Percentiles rank a stretch among this genome's conserved stretches.
phyloP scores from a whole-genome alignment of 2,329 filamentous ascomycete genomes.

The Diplodia seriata region DNA sequence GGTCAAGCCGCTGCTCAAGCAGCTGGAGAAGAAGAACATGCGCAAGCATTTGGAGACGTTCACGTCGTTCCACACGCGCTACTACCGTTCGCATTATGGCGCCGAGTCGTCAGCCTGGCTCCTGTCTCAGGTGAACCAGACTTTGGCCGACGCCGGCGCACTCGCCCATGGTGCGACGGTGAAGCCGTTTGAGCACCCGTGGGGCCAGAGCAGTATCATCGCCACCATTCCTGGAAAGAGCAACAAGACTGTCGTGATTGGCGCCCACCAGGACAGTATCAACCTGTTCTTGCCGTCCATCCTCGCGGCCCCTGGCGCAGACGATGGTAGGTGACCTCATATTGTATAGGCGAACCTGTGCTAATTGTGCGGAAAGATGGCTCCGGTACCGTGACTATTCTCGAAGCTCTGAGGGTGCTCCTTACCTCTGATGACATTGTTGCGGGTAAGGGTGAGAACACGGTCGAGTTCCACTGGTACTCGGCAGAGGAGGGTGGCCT shows the following conservation, averaged over 20 bases:
- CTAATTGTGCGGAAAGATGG: constrained; percentile 63
- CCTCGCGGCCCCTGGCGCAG: constrained; percentile 87
- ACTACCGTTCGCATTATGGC: constrained; percentile 81
- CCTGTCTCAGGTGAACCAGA: constrained; percentile 73
- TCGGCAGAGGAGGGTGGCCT: constrained; percentile 88
- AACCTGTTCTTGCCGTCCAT: constrained; percentile 88
- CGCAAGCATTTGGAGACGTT: constrained; percentile 77
- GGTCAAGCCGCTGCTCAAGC: constrained; percentile 69
- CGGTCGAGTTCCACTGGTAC: constrained; percentile 97
- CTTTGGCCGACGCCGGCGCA: constrained; percentile 74
- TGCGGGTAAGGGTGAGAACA: constrained; percentile 77
- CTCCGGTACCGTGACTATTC: constrained; percentile 89
- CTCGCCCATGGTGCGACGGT: constrained; percentile 70
- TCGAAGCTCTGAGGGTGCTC: constrained; percentile 86
- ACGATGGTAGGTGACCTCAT: constrained; percentile 61
- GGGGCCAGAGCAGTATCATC: constrained; percentile 91
- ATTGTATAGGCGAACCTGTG: background rate
- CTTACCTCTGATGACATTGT: constrained; percentile 74
- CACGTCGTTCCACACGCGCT: constrained; percentile 80
- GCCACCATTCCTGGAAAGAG: constrained; percentile 87
- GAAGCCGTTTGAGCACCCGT: constrained; percentile 78
- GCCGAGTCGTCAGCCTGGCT: constrained; percentile 89
- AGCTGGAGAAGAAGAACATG: constrained; percentile 79
- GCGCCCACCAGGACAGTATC: constrained; percentile 93
- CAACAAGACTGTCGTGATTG: constrained; percentile 84